phyloP scores from a whole-genome alignment of 1,284 basidiomycete genomes.

The Ceratobasidium sp. region DNA sequence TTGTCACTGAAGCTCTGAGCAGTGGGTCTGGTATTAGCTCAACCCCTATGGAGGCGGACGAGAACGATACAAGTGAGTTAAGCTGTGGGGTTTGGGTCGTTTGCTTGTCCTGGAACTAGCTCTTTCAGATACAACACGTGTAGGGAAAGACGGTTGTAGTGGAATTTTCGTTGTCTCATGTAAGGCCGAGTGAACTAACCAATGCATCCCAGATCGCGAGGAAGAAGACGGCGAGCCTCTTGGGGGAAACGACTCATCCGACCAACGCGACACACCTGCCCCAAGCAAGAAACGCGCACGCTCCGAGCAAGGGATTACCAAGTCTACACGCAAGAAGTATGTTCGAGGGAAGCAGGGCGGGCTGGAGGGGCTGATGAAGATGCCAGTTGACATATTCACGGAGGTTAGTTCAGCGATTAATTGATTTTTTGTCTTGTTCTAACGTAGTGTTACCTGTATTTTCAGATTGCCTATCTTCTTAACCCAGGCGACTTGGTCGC shows the following conservation, averaged over 20 bases:
- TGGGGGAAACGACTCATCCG: neutral
- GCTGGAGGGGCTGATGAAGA: conserved; percentile 13
- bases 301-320: no score
- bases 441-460: neutral
- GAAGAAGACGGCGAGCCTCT: neutral
- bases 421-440: neutral
- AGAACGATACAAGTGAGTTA: no score
- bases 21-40: no score
- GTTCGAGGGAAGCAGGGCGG: neutral
- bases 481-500: neutral
- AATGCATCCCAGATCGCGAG: neutral
- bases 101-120: no score
- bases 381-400: conserved; percentile 12
- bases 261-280: neutral
- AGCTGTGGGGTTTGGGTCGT: no score
- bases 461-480: conserved; percentile 9
- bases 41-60: no score
- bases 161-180: neutral
- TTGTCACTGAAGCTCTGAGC: no score
- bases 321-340: neutral
- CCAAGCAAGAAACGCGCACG: conserved; percentile 21
- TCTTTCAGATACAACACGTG: neutral
- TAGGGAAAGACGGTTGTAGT: neutral
- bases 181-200: neutral
- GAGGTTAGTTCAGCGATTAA: neutral